Conservation (phyloP, 1,139 yeast species). For the Blastobotrys indianensis region DNA sequence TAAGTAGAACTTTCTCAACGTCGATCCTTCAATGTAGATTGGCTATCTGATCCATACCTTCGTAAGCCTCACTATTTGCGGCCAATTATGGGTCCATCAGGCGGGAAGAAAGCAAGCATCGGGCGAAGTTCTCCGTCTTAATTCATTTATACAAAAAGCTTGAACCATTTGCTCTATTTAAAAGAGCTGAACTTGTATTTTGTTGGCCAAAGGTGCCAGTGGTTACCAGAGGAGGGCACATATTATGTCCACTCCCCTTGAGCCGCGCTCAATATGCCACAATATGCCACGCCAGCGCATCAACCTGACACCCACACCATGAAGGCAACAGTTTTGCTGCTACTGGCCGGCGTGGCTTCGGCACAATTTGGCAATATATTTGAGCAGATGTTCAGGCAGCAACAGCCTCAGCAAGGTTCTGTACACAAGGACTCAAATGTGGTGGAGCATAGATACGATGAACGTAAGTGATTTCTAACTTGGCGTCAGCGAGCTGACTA, state of each 20-base stretch:
- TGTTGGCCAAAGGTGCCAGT: neutral
- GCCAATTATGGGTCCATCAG: no score
- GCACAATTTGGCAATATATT: conserved; percentile 33
- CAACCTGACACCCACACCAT: neutral
- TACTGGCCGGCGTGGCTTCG: conserved; percentile 9
- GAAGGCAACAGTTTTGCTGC: neutral
- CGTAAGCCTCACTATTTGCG: no score
- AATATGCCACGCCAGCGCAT: neutral
- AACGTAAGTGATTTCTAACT: conserved; percentile 20
- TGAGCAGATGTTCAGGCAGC: conserved; percentile 34
- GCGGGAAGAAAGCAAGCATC: no score
- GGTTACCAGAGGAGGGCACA: no score
- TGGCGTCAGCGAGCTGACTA: neutral
- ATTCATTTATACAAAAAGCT: no score
- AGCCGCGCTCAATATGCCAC: neutral
- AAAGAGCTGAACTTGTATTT: neutral
- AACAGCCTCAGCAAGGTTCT: conserved; percentile 22
- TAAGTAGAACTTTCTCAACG: no score
- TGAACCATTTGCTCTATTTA: no score
- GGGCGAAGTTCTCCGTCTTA: no score
- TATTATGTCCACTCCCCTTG: no score
- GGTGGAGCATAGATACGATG: conserved; percentile 33
- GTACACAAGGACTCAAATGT: conserved; percentile 27
- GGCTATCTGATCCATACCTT: no score
- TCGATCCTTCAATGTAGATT: no score